phyloP scores from a whole-genome alignment of 1,139 yeast genomes.

The Nematodospora anomalae region DNA sequence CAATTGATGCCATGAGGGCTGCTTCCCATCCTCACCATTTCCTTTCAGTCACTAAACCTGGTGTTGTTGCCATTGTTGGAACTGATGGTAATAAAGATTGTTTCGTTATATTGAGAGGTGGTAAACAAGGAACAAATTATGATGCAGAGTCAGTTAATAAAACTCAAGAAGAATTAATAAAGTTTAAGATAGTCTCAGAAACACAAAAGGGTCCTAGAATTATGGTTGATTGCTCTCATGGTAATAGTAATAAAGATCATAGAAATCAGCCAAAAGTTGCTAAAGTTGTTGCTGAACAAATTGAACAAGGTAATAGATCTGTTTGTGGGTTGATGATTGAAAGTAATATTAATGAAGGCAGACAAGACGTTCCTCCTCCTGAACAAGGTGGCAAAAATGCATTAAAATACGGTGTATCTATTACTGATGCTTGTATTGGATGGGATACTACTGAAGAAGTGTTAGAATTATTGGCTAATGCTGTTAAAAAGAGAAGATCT shows the following conservation, averaged over 20 bases:
- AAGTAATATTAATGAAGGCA: constrained; percentile 89
- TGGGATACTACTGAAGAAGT: constrained; percentile 88
- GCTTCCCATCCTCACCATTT: constrained; percentile 93
- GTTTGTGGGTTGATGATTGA: constrained; percentile 96
- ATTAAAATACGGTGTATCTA: constrained; percentile 91
- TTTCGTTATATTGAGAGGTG: constrained; percentile 92
- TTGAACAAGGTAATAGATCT: constrained; percentile 72
- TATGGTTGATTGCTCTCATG: constrained; percentile 98
- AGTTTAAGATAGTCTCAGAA: constrained; percentile 30
- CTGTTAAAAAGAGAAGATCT: constrained; percentile 78
- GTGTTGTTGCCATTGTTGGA: constrained; percentile 92
- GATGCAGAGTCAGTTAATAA: constrained; percentile 75
- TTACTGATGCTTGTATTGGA: constrained; percentile 94
- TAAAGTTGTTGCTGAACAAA: constrained; percentile 75
- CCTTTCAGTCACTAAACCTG: constrained; percentile 96
- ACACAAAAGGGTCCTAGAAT: constrained; percentile 44
- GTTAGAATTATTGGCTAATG: constrained; percentile 74
- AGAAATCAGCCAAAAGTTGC: constrained; percentile 91
- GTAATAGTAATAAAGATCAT: constrained; percentile 92
- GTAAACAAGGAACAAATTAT: constrained; percentile 89
- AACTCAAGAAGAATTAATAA: constrained; percentile 57
- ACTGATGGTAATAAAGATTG: constrained; percentile 92
- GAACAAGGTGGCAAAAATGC: constrained; percentile 59
- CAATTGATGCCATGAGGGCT: constrained; percentile 91
- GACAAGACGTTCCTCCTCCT: constrained; percentile 70